phyloP scores from a whole-genome alignment of 768 basidiomycete species.

The Zangia roseola region DNA sequence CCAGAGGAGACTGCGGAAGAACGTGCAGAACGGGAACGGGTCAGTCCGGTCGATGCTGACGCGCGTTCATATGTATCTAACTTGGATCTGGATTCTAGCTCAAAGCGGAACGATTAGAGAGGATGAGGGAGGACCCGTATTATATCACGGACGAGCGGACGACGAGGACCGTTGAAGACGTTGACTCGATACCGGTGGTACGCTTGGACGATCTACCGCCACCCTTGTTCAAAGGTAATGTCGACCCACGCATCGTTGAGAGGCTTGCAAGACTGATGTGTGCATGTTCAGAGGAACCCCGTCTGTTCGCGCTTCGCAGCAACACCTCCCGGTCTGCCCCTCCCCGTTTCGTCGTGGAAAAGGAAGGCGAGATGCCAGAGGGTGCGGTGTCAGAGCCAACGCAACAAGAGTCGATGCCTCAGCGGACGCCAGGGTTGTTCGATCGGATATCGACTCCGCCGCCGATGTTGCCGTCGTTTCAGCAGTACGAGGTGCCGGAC shows the following conservation, averaged over 20 bases:
- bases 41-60: slow-evolving; percentile 32
- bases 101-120: slow-evolving; percentile 72
- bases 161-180: slow-evolving; percentile 48
- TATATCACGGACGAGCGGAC: slow-evolving; percentile 73
- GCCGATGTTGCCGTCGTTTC: slow-evolving; percentile 41
- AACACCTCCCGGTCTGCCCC: slow-evolving; percentile 40
- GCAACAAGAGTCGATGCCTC: slow-evolving; percentile 26
- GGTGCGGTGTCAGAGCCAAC: slow-evolving; percentile 34
- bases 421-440: slow-evolving; percentile 25
- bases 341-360: slow-evolving; percentile 63
- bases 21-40: slow-evolving; percentile 58
- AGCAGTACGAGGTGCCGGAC: slow-evolving; percentile 51
- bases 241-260: not conserved
- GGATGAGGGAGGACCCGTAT: slow-evolving; percentile 85
- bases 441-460: slow-evolving; percentile 36
- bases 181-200: slow-evolving; percentile 94
- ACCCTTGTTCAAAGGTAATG: slow-evolving; percentile 34
- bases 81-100: slow-evolving; percentile 44
- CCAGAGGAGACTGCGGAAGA: slow-evolving; percentile 59
- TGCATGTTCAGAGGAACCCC: slow-evolving; percentile 36
- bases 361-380: slow-evolving; percentile 84
- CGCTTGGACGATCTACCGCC: slow-evolving; percentile 71
- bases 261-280: slow-evolving; percentile 22
- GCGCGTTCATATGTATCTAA: slow-evolving; percentile 3
- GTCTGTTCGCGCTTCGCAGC: slow-evolving; percentile 46